phyloP scores from a whole-genome alignment of 2,329 filamentous ascomycete species.

The Alternaria sp. region DNA sequence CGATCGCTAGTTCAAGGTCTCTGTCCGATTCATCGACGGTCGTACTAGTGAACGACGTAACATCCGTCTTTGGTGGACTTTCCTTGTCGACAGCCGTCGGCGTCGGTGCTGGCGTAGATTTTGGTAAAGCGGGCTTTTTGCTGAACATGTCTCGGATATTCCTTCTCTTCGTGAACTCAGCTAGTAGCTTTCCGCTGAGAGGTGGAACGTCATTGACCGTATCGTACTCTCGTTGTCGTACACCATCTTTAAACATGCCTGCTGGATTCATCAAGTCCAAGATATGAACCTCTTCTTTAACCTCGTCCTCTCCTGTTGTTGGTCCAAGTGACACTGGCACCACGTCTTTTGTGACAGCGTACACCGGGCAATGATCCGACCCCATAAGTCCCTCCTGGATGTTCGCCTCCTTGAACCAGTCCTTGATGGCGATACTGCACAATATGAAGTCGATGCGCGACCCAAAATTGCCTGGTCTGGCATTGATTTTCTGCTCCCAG shows the following conservation, averaged over 20 bases:
- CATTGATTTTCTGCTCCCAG: constrained; percentile 94
- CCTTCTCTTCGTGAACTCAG: constrained; percentile 84
- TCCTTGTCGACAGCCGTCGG: constrained; percentile 4
- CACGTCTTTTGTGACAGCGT: constrained; percentile 72
- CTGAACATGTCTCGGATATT: constrained; percentile 95
- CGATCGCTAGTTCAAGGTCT: constrained; percentile 14
- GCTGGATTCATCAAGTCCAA: constrained; percentile 80
- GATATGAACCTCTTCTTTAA: constrained; percentile 62
- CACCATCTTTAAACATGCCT: constrained; percentile 73
- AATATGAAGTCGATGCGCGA: constrained; percentile 93
- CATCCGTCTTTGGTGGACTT: constrained; percentile 4
- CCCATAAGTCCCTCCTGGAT: constrained; percentile 95
- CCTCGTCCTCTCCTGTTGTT: constrained; percentile 18
- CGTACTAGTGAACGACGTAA: background rate
- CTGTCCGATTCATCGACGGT: constrained; percentile 18
- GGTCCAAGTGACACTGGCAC: constrained; percentile 55
- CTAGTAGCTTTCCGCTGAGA: constrained; percentile 81
- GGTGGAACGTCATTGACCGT: constrained; percentile 70
- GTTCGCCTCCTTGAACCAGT: constrained; percentile 81
- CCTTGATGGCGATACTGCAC: constrained; percentile 78
- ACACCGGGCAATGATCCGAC: constrained; percentile 96
- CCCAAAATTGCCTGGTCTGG: constrained; percentile 93
- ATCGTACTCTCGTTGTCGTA: constrained; percentile 71
- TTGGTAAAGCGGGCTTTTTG: constrained; percentile 40
- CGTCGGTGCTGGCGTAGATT: constrained; percentile 9